Percentiles rank a stretch among this genome's conserved stretches.
These are phyloP conservation scores for Hortiboletus campestris DNA, from an alignment of 768 basidiomycete species.

Conservation along the genomic window DNA sequence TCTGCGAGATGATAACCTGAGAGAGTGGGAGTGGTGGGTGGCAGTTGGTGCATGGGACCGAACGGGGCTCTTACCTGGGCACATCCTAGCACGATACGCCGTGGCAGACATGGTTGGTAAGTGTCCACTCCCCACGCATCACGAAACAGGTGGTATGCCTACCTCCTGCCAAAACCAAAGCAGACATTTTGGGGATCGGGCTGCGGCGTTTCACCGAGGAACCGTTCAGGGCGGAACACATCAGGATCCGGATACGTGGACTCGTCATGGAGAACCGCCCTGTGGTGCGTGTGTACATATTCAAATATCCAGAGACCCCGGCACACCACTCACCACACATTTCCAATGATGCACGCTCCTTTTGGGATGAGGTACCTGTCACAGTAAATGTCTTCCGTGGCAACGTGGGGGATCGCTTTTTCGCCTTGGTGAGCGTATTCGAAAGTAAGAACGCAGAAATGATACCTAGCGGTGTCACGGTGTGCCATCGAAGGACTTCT, in stretches of 20 bases:
- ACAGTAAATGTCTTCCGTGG: conserved; percentile 18
- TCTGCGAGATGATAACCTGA: conserved; percentile 32
- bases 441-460: conserved; percentile 21
- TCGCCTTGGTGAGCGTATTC: not conserved
- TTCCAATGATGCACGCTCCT: conserved; percentile 22
- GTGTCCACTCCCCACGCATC: too few relatives aligned
- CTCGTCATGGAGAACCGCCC: conserved; percentile 53
- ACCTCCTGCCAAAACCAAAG: conserved; percentile 35
- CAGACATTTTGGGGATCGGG: conserved; percentile 14
- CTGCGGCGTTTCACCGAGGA: conserved; percentile 19
- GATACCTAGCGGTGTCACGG: conserved; percentile 13
- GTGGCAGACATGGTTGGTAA: not conserved
- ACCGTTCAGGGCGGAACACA: conserved; percentile 36
- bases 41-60: too few relatives aligned
- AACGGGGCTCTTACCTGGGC: conserved; percentile 12
- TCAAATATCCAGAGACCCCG: not conserved
- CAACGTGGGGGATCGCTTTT: conserved; percentile 15
- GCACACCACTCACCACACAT: conserved; percentile 21
- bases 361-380: conserved; percentile 21
- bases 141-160: not conserved
- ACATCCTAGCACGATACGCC: conserved; percentile 7
- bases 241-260: conserved; percentile 34
- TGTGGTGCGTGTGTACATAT: conserved; percentile 19
- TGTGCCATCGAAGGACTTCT: conserved; percentile 28
- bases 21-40: not conserved